These are phyloP conservation scores for Stachybotrys chlorohalonatus DNA, from an alignment of 2,329 filamentous ascomycete species.

Conservation along the genomic window DNA sequence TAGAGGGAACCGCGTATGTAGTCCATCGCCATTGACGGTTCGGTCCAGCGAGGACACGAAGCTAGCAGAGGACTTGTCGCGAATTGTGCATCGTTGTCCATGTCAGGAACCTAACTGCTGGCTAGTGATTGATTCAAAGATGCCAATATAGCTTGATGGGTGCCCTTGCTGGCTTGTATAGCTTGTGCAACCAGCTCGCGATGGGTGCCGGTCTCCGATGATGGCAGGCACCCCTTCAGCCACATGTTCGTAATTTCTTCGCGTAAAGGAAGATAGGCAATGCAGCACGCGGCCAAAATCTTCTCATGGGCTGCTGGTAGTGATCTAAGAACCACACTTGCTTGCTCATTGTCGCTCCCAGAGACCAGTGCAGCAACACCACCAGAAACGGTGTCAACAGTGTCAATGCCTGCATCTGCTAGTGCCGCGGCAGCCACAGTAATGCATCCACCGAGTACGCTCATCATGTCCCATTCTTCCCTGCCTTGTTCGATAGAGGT, in stretches of 20 bases:
- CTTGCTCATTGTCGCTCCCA: slow-evolving; percentile 17
- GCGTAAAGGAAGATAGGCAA: slow-evolving; percentile 76
- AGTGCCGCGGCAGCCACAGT: slow-evolving; percentile 90
- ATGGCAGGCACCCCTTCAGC: slow-evolving; percentile 65
- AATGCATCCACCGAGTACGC: slow-evolving; percentile 82
- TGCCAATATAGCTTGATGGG: slow-evolving; percentile 17
- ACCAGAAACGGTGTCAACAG: slow-evolving; percentile 80
- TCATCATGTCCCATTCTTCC: slow-evolving; percentile 81
- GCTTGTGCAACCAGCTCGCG: slow-evolving; percentile 27
- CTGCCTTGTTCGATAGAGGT: slow-evolving; percentile 38
- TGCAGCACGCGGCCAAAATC: slow-evolving; percentile 75
- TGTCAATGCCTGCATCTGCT: slow-evolving; percentile 91
- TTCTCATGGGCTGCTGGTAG: slow-evolving; percentile 70
- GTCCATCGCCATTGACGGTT: too few relatives aligned
- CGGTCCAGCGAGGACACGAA: too few relatives aligned
- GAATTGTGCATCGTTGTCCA: background rate
- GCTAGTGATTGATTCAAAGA: slow-evolving; percentile 25
- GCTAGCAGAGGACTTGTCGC: background rate
- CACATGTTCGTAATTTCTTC: slow-evolving; percentile 94
- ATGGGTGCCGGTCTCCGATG: slow-evolving; percentile 23
- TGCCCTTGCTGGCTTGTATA: slow-evolving; percentile 30
- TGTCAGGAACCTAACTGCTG: slow-evolving; percentile 6
- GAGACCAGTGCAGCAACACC: slow-evolving; percentile 76
- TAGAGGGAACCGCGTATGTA: too few relatives aligned
- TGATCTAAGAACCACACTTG: slow-evolving; percentile 65